A percentile compares a stretch with the other conserved stretches of the same genome.
Evolutionary conservation across 208 protist genomes (phyloP).

Genomic region (Blastocrithidia nonstop): DNA sequence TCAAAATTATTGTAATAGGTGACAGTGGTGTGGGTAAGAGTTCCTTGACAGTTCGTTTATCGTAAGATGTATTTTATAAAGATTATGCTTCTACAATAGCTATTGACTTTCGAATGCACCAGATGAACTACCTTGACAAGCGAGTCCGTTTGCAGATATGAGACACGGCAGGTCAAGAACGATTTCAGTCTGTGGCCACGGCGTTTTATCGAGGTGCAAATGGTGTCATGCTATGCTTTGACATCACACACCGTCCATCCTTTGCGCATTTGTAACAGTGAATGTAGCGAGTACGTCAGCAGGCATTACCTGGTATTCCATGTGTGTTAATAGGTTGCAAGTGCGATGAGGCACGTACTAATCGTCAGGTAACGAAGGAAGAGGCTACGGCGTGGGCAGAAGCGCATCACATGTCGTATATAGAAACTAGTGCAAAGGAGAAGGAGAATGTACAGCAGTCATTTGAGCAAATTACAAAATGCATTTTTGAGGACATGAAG

Average conservation of each 20-base stretch:
- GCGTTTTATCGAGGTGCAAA: constrained; percentile 89
- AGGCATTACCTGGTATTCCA: constrained; percentile 83
- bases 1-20: constrained; percentile 88
- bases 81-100: constrained; percentile 81
- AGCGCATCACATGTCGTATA: constrained; percentile 75
- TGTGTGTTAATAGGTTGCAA: constrained; percentile 95
- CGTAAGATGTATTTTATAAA: constrained; percentile 86
- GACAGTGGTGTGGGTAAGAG: constrained; percentile 88
- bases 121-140: constrained; percentile 85
- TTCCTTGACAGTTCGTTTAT: constrained; percentile 80
- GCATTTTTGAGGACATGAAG: constrained; percentile 83
- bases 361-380: constrained; percentile 69
- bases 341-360: constrained; percentile 82
- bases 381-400: constrained; percentile 73
- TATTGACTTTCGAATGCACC: constrained; percentile 84
- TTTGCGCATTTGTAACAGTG: constrained; percentile 95
- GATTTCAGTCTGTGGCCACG: constrained; percentile 83
- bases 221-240: constrained; percentile 94
- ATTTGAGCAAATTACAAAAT: constrained; percentile 83
- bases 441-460: constrained; percentile 84
- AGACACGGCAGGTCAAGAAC: constrained; percentile 87
- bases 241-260: constrained; percentile 93
- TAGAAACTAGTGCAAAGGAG: constrained; percentile 88
- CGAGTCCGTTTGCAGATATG: constrained; percentile 84
- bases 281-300: constrained; percentile 93